Base-by-base conservation (phyloP, 2,329 filamentous ascomycete genomes). In the Cladophialophora immunda region DNA sequence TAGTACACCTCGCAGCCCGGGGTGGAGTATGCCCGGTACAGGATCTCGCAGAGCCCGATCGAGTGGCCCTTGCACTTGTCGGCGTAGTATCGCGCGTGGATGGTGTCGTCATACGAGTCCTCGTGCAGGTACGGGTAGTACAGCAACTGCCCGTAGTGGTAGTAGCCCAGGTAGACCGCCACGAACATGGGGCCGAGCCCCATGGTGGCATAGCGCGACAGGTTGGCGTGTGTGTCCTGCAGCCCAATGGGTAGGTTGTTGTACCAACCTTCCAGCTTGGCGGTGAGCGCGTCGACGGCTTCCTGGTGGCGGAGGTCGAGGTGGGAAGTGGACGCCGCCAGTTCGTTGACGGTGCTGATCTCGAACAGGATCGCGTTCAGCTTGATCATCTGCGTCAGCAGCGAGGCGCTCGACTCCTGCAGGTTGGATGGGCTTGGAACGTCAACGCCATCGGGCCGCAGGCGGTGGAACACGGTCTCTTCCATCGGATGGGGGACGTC, bases 61-160 rank as follows among this genome's bases (percentile, higher is more conserved):
- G 82, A 79, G 62, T 82, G 78, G 1, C 72, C 63, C 66, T 81
- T 81, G 70, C 80, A 82, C 59, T 77, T 78, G 5, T 76, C 69
- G 1, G 80, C 78, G 63, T 81, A 81, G 27, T 69, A 64, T 56
- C 55, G 69, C n/a, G 68, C 66, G 3, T 64, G 59, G 38, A 54
- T 19, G 32, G 56, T 61, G 22, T 62, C 52, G 54, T 68, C 52
- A 25, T 65, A 62, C 4, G 70, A 68, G 29, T 76, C 73, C 25
- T 76, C 73, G 53, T 79, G 77, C 0, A 84, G 75, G 68, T 81
- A 84, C 58, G 80, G 81, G 65, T 83, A 84, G 72, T 80, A 82
- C 4, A 85, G 77, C n/a, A 84, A 75, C 58, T 82, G 79, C 4
- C 78, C 76, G 66, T 80, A 83, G 70, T 84, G 78, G 58, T 84